Conservation (phyloP, 148 eudicot genomes). For the Fagopyrum tataricum region DNA sequence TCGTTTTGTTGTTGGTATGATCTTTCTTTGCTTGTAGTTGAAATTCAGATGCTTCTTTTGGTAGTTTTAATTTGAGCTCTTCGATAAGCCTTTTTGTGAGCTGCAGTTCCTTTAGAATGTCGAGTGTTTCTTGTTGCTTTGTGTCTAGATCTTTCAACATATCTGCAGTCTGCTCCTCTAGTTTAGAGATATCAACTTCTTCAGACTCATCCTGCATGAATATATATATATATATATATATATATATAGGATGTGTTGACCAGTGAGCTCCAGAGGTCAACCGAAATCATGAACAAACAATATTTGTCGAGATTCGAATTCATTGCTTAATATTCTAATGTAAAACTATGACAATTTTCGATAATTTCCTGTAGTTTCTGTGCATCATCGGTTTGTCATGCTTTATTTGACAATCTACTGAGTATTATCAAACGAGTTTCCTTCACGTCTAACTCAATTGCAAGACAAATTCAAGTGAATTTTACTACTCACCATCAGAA, state of each 20-base stretch:
- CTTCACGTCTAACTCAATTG: too few species aligned
- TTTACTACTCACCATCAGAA: neutral
- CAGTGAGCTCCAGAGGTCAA: too few species aligned
- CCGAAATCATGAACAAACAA: too few species aligned
- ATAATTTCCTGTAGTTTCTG: too few species aligned
- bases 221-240: too few species aligned
- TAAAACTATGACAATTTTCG: too few species aligned
- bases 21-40: conserved; percentile 3
- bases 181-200: conserved; percentile 28
- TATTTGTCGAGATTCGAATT: too few species aligned
- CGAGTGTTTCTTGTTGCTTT: conserved; percentile 65
- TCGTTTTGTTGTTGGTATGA: neutral
- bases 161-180: conserved; percentile 44
- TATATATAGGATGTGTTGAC: too few species aligned
- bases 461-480: neutral
- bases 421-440: too few species aligned
- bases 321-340: too few species aligned
- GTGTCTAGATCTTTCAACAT: conserved; percentile 48
- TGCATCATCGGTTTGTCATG: too few species aligned
- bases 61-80: conserved; percentile 49
- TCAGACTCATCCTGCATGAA: conserved; percentile 4
- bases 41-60: conserved; percentile 35
- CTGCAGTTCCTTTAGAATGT: conserved; percentile 58
- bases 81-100: conserved; percentile 56
- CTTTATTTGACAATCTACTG: too few species aligned